These are phyloP conservation scores for Parachaetomium inaequale DNA, from an alignment of 495 filamentous ascomycete species.

Conservation along the genomic window DNA sequence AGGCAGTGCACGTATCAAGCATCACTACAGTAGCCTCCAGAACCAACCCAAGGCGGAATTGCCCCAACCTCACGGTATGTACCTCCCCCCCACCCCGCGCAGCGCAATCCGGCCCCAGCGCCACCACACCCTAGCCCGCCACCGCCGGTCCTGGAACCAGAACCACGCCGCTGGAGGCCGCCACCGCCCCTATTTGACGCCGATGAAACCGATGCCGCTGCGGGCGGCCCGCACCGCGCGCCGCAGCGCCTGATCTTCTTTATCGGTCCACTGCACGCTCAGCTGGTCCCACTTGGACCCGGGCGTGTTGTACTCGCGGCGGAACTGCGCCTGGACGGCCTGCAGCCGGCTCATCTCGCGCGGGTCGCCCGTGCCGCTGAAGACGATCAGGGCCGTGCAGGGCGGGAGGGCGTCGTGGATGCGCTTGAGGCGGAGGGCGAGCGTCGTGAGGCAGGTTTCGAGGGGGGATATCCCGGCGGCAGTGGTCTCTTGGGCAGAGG, in stretches of 20 bases:
- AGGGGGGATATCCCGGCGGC: conserved; percentile 32
- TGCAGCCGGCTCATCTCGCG: conserved; percentile 71
- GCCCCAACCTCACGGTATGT: too few species aligned
- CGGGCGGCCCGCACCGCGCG: conserved; percentile 66
- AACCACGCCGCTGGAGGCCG: not conserved
- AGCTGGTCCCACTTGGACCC: conserved; percentile 83
- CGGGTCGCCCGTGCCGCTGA: conserved; percentile 85
- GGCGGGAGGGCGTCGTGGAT: conserved; percentile 74
- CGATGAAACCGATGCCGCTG: conserved; percentile 76
- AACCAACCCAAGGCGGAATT: too few species aligned
- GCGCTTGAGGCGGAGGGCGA: conserved; percentile 54
- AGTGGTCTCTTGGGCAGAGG: conserved; percentile 5
- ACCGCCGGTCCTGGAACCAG: not conserved
- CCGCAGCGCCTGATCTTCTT: conserved; percentile 73
- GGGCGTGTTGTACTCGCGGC: conserved; percentile 65
- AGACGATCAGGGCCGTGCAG: conserved; percentile 84
- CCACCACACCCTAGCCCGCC: not conserved
- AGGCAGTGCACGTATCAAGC: too few species aligned
- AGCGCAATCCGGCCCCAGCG: conserved; percentile 1
- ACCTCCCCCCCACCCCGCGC: not conserved
- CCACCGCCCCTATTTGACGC: conserved; percentile 56
- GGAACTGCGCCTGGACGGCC: conserved; percentile 66
- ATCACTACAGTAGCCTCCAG: too few species aligned
- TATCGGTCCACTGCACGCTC: conserved; percentile 86
- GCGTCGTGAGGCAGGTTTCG: conserved; percentile 46